Base-by-base conservation (phyloP, 352 stramenopile genomes). In the Phytophthora pinifolia region DNA sequence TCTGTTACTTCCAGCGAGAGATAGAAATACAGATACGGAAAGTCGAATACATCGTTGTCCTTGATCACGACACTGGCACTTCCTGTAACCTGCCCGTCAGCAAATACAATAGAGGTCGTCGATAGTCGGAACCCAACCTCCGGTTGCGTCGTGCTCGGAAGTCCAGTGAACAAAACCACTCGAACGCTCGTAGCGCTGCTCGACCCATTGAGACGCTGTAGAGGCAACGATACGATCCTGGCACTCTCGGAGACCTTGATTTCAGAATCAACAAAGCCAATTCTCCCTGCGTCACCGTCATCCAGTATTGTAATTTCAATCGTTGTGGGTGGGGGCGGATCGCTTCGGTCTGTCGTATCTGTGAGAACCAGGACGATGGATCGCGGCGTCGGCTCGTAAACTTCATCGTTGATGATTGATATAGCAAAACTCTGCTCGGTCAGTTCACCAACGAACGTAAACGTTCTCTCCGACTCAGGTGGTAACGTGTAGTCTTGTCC, bases 251-350 rank as follows among this genome's bases (percentile, higher is more conserved):
- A 17, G 1, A 79, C 61, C 0, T 14, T 51, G 1, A 74, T 17
- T 1, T 60, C 42, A 1, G 29, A 32, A 4, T 37, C 33, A 4
- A 22, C 54, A 62, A 89, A 89, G 4, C 67, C 67, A 30, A 89
- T 72, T 38, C 27, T 58, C 3, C 79, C 79, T 18, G 73, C 76
- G 39, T 89, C 79, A 0, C 74, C 79, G 17, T 87, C 79, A 41
- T 89, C 79, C 1, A 44, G 7, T 38, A 89, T 81, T 2, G 54
- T 67, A 9, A 86, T 60, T 13, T 49, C 60, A 5, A 52, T 46
- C 1, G n/a, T 56, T 14, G 37, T 54, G 2, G 60, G 43, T 2
- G 31, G 18, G 5, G 83, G 59, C 1, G 33, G 15, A 20, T 80
- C 69, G 1, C 62, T 75, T 22, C 72, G 55, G 9, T 36, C 52